Base-by-base conservation (phyloP, 2,329 filamentous ascomycete species). In the Ceratocystis colombiana region DNA sequence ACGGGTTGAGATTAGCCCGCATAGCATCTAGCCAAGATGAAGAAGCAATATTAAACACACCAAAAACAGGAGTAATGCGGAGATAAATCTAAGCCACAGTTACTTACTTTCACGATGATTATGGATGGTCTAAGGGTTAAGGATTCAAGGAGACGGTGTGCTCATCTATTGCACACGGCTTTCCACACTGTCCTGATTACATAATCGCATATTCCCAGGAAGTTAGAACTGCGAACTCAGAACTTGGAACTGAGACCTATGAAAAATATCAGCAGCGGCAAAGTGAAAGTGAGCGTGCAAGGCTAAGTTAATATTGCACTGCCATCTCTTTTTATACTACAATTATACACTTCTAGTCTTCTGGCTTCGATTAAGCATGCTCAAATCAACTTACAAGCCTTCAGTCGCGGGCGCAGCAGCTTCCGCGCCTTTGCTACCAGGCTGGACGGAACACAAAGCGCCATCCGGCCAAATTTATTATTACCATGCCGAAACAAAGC, bases 401-500 rank as follows among this genome's bases (percentile, higher is more conserved):
- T 80, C 82, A 8, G 71, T 76, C 61, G 73, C 75, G 66, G 68
- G 76, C 6, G 70, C 71, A 20, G 73, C 77, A 8, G 63, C 57
- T 5, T 61, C 50, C 46, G 79, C 83, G 59, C 84, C 88, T 45
- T 79, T 96, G 0, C 87, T 86, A 33, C 80, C 86, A 55, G 91
- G 90, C 69, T 96, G 92, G 92, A 90, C 88, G n/a, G 89, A 96
- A 75, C 91, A 96, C 77, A 92, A 87, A 76, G 90, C 92, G 64
- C 92, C 91, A 5, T 87, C 88, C 63, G 90, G 90, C 3, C 91
- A 96, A 75, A 81, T 82, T 33, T 96, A 96, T 77, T 96, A 92
- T 76, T 94, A 95, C 78, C 88, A 96, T 77, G 79, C 85, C 59
- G 79, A 82, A 66, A 93, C 89, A 1, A 90, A 94, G 72, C 83